Conservation (phyloP, 192 early-diverging fungal genomes). For the Coemansia sp. region DNA sequence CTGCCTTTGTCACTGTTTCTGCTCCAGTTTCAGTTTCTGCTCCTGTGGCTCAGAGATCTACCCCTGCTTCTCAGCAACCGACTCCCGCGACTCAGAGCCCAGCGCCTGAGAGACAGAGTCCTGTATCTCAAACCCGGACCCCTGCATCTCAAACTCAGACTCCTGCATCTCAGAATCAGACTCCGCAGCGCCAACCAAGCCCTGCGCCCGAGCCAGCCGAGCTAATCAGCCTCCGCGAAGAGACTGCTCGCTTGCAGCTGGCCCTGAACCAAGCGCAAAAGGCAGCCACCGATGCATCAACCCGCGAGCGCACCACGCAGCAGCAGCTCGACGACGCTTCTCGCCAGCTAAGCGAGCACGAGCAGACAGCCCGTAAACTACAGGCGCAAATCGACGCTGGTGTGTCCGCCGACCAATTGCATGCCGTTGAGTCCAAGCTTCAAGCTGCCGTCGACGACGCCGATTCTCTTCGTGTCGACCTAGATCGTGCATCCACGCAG, state of each 20-base stretch:
- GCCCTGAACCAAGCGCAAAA: constrained; percentile 25
- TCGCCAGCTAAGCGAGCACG: constrained; percentile 13
- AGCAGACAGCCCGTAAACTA: constrained; percentile 13
- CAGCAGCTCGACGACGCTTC: constrained; percentile 14
- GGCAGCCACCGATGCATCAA: not conserved
- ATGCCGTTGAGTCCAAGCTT: constrained; percentile 16
- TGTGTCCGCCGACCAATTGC: constrained; percentile 3
- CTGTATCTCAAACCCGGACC: not conserved
- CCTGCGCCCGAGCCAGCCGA: constrained; percentile 56
- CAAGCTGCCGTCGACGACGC: constrained; percentile 18
- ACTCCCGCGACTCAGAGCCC: not conserved
- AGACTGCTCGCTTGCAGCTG: constrained; percentile 56
- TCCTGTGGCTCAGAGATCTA: not conserved
- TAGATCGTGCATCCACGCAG: constrained; percentile 12
- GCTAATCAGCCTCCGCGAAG: constrained; percentile 76
- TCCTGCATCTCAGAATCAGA: not conserved
- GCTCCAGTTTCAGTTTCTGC: not conserved
- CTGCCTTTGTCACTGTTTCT: not conserved
- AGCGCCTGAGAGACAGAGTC: not conserved
- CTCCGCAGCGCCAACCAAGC: constrained; percentile 1
- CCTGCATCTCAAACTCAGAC: not conserved
- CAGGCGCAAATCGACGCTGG: constrained; percentile 14
- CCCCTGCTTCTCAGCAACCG: not conserved
- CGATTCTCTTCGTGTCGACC: constrained; percentile 17
- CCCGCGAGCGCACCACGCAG: constrained; percentile 17